Base-by-base conservation (phyloP, 225 moss, liverwort and hornwort species). In the Ulota crispa region DNA sequence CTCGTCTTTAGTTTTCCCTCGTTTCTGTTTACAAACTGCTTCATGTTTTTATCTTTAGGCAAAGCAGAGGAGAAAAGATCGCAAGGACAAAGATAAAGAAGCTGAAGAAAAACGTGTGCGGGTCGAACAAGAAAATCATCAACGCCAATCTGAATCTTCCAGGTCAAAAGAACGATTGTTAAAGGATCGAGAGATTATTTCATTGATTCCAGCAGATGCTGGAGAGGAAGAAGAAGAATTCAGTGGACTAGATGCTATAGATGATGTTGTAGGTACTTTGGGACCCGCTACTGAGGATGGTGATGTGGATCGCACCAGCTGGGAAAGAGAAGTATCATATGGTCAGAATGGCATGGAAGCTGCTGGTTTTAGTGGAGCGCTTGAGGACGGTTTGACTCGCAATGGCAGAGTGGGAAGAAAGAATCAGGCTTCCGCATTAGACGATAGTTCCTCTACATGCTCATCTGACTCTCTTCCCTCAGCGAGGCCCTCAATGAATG, bases 381-480 rank as follows among this genome's bases (percentile, higher is more conserved):
- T 94, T 67, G 94, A 93, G 76, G 99, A 93, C 5, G 68, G 88
- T 34, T 85, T 88, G 30, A 74, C 87, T 63, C 94, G 88, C 64
- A 96, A 92, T 81, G 85, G 86, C 28, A 91, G 92, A 68, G 85
- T 82, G 52, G 89, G 87, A 79, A 92, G 93, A 64, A 99, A 95
- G 86, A 91, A 92, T 77, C 96, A 94, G 80, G 86, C 86, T 20
- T 83, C 91, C 68, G 91, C 94, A 45, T 83, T 92, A 80, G 99
- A 99, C 85, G 99, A 99, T 67, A 99, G 99, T 81, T 99, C 99
- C 47, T 99, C 99, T 12, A 99, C 99, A 34, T 96, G 99, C 83
- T 99, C 99, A 59, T 93, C 96, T 59, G 99, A 99, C 78, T 99
- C 99, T 37, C 87, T 96, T n/a, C 99, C 96, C 31, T 93, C 96